phyloP scores from a whole-genome alignment of 768 basidiomycete species.

The Chalciporus sphaerocephalus region DNA sequence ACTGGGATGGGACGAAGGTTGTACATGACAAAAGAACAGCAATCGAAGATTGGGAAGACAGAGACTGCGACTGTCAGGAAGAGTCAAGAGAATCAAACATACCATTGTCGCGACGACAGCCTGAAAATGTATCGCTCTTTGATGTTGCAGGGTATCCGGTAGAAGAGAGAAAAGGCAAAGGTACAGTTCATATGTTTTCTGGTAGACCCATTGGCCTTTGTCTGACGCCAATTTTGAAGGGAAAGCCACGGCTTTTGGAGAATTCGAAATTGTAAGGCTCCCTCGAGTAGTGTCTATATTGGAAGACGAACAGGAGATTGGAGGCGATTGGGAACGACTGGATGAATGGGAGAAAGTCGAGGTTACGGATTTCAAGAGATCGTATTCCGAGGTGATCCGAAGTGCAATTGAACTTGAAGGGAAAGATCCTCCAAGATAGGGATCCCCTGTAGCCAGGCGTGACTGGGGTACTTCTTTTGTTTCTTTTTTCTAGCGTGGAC shows the following conservation, averaged over 20 bases:
- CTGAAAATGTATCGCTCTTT: not conserved
- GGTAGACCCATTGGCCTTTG: not conserved
- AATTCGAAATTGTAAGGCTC: slow-evolving; percentile 25
- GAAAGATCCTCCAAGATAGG: not conserved
- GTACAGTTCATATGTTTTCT: slow-evolving; percentile 3
- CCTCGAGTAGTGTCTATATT: slow-evolving; percentile 14
- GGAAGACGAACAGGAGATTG: no score
- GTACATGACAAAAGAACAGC: not conserved
- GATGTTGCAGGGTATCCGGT: slow-evolving; percentile 3
- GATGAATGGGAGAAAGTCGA: slow-evolving; percentile 26
- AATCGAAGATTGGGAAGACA: no score
- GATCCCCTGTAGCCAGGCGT: no score
- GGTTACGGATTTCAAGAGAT: slow-evolving; percentile 7
- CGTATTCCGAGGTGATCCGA: slow-evolving; percentile 24
- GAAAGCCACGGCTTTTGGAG: slow-evolving; percentile 5
- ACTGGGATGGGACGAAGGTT: slow-evolving; percentile 22
- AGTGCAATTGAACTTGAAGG: not conserved
- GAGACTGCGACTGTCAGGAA: no score
- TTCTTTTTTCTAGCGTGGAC: no score
- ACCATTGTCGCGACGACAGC: not conserved
- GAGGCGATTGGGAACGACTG: slow-evolving; percentile 4
- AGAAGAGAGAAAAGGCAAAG: slow-evolving; percentile 8
- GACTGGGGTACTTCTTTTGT: no score
- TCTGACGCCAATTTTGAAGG: slow-evolving; percentile 3
- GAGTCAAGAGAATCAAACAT: slow-evolving; percentile 1